Evolutionary conservation across 208 protist species (phyloP).

Genomic region (Sergeia podlipaevii): DNA sequence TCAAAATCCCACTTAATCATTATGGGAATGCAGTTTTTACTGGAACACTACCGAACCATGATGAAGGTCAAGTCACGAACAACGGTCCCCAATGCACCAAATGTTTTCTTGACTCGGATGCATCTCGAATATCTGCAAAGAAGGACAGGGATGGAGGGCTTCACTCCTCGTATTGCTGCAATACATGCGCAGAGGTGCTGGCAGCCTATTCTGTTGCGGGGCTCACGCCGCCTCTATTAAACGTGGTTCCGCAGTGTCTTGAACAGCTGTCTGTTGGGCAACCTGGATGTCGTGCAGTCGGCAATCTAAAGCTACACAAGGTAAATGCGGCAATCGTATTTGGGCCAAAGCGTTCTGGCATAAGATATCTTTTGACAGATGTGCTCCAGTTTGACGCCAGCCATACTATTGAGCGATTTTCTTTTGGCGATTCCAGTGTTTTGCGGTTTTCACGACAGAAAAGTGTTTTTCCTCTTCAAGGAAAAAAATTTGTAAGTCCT

Average conservation of each 20-base stretch:
- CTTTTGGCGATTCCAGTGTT: constrained; percentile 56
- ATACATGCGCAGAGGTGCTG: constrained; percentile 62
- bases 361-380: constrained; percentile 29
- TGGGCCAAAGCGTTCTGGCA: constrained; percentile 29
- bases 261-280: constrained; percentile 34
- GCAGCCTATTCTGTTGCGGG: constrained; percentile 19
- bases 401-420: constrained; percentile 67
- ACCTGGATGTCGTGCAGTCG: constrained; percentile 76
- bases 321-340: constrained; percentile 77
- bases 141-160: not conserved
- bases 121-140: not conserved
- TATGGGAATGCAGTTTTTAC: constrained; percentile 23
- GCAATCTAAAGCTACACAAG: constrained; percentile 73
- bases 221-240: constrained; percentile 16
- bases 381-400: constrained; percentile 50
- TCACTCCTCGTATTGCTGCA: constrained; percentile 34
- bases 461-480: constrained; percentile 37
- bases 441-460: constrained; percentile 53
- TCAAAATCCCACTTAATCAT: constrained; percentile 41
- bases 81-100: constrained; percentile 22
- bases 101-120: constrained; percentile 27
- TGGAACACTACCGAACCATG: constrained; percentile 13
- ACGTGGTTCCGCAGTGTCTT: constrained; percentile 60
- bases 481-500: constrained; percentile 15
- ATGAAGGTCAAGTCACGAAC: constrained; percentile 5